Base-by-base conservation (phyloP, 2,329 filamentous ascomycete genomes). In the Dactylellina cionopaga region DNA sequence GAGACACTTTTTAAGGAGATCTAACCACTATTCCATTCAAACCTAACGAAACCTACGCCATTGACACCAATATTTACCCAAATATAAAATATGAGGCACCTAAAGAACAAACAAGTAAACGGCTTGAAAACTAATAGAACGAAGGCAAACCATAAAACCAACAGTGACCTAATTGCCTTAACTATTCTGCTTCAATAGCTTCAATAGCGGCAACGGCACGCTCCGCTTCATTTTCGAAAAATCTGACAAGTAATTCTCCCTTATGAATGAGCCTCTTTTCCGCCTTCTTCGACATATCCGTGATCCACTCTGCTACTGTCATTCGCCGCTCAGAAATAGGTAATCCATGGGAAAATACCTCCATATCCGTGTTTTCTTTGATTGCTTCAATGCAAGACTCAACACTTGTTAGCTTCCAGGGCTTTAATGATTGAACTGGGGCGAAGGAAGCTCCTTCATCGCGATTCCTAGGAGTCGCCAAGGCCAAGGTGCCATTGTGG, bases 291-390 rank as follows among this genome's bases (percentile, higher is more conserved):
- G 95, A 95, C 76, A 95, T 93, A 80, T 89, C 86, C 66, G 88
- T 84, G 37, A 99, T 90, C 92, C 94, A 99, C 80, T 97, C 89
- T 80, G 96, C 92, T 0, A 98, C 92, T 3, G 89, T 94, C 93
- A 99, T 96, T 35, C 85, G 84, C 83, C 90, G 92, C 82, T 98
- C 95, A 0, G 88, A 86, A 58, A 85, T 90, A 1, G 86, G 89
- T 58, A 99, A 81, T 11, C 86, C 86, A 0, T 84, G 84, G 10
- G 86, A 87, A 24, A 87, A 81, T 7, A 81, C 80, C 15, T 82
- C 82, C 1, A 82, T 77, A 74, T 80, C 82, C 0, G 81, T 80
- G 62, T 86, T 88, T 75, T 89, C 85, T 75, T 80, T 79, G 52
- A 71, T 10, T n/a, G 27, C 58, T 7, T 54, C 66, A 5, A 71